Evolutionary conservation across 2,329 filamentous ascomycete genomes (phyloP).

Genomic region (Trichoderma arundinaceum): DNA sequence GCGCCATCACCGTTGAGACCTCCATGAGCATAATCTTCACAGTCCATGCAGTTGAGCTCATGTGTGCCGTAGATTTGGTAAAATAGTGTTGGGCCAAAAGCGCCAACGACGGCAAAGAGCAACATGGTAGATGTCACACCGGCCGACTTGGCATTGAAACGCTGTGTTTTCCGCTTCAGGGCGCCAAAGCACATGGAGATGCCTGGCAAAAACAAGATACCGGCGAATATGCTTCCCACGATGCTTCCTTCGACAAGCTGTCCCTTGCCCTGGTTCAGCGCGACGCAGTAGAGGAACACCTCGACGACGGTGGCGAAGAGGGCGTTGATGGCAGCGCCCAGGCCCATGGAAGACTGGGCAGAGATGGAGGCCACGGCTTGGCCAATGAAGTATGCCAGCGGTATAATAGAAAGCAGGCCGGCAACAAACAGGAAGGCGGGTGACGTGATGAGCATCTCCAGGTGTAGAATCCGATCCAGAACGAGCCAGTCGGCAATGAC

Average conservation of each 20-base stretch:
- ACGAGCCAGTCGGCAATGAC: constrained; percentile 93
- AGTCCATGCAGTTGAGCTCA: constrained; percentile 83
- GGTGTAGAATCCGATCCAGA: constrained; percentile 68
- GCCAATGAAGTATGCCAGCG: constrained; percentile 96
- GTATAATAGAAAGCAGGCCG: constrained; percentile 89
- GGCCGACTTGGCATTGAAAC: constrained; percentile 95
- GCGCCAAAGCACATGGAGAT: constrained; percentile 99
- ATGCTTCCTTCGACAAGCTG: constrained; percentile 95
- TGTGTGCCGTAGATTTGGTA: constrained; percentile 99
- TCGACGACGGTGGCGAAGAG: constrained; percentile 98
- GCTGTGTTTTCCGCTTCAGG: constrained; percentile 95
- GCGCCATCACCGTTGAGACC: constrained; percentile 44
- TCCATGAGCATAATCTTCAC: constrained; percentile 52
- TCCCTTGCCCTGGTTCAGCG: constrained; percentile 88
- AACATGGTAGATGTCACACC: constrained; percentile 98
- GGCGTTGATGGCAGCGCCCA: constrained; percentile 95
- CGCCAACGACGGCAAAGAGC: constrained; percentile 91
- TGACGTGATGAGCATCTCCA: constrained; percentile 77
- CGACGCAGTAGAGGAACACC: constrained; percentile 96
- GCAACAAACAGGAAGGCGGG: constrained; percentile 85
- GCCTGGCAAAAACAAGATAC: constrained; percentile 91
- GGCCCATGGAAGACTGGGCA: constrained; percentile 96
- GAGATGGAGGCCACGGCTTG: constrained; percentile 98
- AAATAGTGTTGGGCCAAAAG: constrained; percentile 94
- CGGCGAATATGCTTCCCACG: constrained; percentile 96